Evolutionary conservation across 1,139 yeast genomes (phyloP), one percentile per base, ranked within the genome.

Genomic region (Pichia sp.): DNA sequence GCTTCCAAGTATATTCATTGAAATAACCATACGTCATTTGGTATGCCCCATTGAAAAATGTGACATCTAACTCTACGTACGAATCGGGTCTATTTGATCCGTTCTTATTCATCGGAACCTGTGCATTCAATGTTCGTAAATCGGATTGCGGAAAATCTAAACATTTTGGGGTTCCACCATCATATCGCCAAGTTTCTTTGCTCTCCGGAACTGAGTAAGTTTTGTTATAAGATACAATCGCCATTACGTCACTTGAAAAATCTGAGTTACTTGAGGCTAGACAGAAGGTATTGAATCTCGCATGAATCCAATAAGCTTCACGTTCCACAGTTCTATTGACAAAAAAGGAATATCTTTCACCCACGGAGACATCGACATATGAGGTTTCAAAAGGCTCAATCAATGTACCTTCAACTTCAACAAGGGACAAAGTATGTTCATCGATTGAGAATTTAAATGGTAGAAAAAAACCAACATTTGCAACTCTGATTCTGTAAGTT

Each of bases 341-440:
- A 62, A 85, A 73, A 2, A 82, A 87, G 38, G 85, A 76, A 64
- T 83, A 84, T 59, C 93, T 74, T 70, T 86, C 92, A 6, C 88
- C 90, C 19, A 84, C 82, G 0, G 86, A 77, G 23, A 85, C 66
- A 56, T 79, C 77, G 30, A 85, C 61, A 59, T 78, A 73, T 52
- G 79, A 80, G 30, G 81, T 79, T 4, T 69, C 69, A 34, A 71
- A 67, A 1, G 82, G 82, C 57, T 79, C 75, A 5, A 82, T 79
- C 48, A 70, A 71, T 5, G 84, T 75, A 44, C 89, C 88, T 65
- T 85, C 92, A 15, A 82, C 79, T 66, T 84, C 90, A 40, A 85
- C 79, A 26, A 85, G 72, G 5, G 74, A 74, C 50, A 85, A 68
- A n/a, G 70, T 74, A 64, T 72, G 71, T 52, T 65, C 70, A 56